phyloP scores from a whole-genome alignment of 192 early-diverging fungal species.

The Radiomyces spectabilis region DNA sequence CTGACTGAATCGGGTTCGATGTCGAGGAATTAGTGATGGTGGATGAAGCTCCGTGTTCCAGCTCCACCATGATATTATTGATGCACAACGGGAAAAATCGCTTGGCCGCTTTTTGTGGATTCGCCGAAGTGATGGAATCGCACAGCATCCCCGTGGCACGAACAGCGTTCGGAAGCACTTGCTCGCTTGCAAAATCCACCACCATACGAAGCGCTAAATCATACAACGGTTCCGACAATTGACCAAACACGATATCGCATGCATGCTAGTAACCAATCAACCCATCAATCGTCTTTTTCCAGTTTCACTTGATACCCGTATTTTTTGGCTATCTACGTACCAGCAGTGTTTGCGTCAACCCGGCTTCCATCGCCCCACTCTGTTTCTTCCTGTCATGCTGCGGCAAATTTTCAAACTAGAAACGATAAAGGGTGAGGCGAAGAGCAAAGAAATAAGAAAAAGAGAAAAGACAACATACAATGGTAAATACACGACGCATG shows the following conservation, averaged over 20 bases:
- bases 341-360: slow-evolving; percentile 41
- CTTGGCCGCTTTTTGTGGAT: slow-evolving; percentile 38
- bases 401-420: slow-evolving; percentile 74
- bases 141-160: slow-evolving; percentile 53
- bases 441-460: too few relatives aligned
- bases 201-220: slow-evolving; percentile 53
- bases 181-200: slow-evolving; percentile 45
- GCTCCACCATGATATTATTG: slow-evolving; percentile 49
- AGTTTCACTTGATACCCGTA: neutral
- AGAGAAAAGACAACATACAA: too few relatives aligned
- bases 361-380: slow-evolving; percentile 31
- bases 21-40: slow-evolving; percentile 32
- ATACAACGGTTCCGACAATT: slow-evolving; percentile 59
- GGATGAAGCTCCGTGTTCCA: slow-evolving; percentile 57
- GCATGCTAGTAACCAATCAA: slow-evolving; percentile 37
- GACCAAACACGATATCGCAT: slow-evolving; percentile 58
- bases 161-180: slow-evolving; percentile 62
- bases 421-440: slow-evolving; percentile 15
- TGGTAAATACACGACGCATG: slow-evolving; percentile 64
- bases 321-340: slow-evolving; percentile 10
- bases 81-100: slow-evolving; percentile 53
- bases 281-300: neutral
- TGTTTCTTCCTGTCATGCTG: slow-evolving; percentile 49
- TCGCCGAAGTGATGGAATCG: slow-evolving; percentile 28
- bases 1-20: slow-evolving; percentile 40